These are phyloP conservation scores for Chlorella sorokiniana DNA, from an alignment of 139 green algal genomes.

Conservation along the genomic window DNA sequence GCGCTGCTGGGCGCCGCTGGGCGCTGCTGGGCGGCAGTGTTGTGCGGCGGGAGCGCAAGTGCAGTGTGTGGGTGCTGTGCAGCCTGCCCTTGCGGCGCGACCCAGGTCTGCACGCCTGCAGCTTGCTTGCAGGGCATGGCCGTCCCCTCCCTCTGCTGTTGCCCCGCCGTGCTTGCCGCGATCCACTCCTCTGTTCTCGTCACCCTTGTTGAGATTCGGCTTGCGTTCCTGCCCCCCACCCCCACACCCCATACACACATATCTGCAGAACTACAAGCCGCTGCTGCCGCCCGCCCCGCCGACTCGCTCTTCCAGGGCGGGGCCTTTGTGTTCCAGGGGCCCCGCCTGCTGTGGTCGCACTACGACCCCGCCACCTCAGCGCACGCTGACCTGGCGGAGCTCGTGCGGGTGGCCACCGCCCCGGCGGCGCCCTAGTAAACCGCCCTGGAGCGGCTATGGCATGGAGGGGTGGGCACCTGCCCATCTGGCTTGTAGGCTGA, in stretches of 20 bases:
- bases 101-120: background rate
- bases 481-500: too few relatives aligned
- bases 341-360: constrained; percentile 2
- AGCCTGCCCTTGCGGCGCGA: too few relatives aligned
- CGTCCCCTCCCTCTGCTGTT: background rate
- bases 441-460: background rate
- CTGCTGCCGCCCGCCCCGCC: background rate
- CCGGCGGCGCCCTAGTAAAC: too few relatives aligned
- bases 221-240: too few relatives aligned
- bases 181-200: too few relatives aligned
- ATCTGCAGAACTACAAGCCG: background rate
- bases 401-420: background rate
- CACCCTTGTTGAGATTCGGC: too few relatives aligned
- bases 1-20: too few relatives aligned
- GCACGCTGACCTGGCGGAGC: background rate
- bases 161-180: background rate
- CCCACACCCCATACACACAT: too few relatives aligned
- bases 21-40: too few relatives aligned
- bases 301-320: background rate
- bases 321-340: background rate
- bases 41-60: too few relatives aligned
- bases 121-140: background rate
- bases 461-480: background rate
- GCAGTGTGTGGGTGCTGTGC: too few relatives aligned
- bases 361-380: background rate